Evolutionary conservation across 371 early-diverging fungal species (phyloP), one percentile per base, ranked within the genome.

Genomic region (Actinomucor elegans): DNA sequence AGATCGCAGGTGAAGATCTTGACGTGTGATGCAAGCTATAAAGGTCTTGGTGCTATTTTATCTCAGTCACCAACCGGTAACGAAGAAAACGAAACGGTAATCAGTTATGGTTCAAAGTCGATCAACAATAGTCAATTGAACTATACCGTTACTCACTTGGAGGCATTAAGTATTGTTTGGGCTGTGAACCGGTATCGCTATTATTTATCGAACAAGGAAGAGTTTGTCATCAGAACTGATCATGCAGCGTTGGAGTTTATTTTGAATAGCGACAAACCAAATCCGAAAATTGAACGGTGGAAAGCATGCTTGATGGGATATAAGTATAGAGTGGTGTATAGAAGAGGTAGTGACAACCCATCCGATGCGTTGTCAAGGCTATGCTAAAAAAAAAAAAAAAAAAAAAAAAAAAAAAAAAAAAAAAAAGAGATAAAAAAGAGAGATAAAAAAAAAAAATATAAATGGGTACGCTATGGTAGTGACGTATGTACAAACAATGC

Each of bases 1-100:
- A 23, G 37, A 4, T 18, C 48, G 0, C 43, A 67, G 3, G 14
- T 29, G 1, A 69, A 73, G 42, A 57, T 64, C 2, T 12, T 82
- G 11, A 44, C n/a, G n/a, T n/a, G n/a, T n/a, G n/a, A n/a, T n/a
- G n/a, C n/a, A n/a, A n/a, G n/a, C n/a, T n/a, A n/a, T 11, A 10
- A 32, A 5, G 82, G 70, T 1, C 8, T 77, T 17, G 75, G 65
- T 0, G 71, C 62, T 0, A 61, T 76, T 1, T 41, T 82, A 0
- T 56, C 55, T 4, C 77, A 79, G 55, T 28, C 37, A 2, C 49
- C 59, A 1, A 51, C 67, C 20, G 64, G 64, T 29, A 4, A 54
- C 0, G 26, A 43, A 4, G 15, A 43, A 18, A 5, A 61, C 15
- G 69, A 59, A 32, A 38, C 56, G 3, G 66, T 64, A 1, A 59